A percentile compares a stretch with the other conserved stretches of the same genome.
Conservation (phyloP, 2,329 filamentous ascomycete genomes). For the Microdochium paspali region DNA sequence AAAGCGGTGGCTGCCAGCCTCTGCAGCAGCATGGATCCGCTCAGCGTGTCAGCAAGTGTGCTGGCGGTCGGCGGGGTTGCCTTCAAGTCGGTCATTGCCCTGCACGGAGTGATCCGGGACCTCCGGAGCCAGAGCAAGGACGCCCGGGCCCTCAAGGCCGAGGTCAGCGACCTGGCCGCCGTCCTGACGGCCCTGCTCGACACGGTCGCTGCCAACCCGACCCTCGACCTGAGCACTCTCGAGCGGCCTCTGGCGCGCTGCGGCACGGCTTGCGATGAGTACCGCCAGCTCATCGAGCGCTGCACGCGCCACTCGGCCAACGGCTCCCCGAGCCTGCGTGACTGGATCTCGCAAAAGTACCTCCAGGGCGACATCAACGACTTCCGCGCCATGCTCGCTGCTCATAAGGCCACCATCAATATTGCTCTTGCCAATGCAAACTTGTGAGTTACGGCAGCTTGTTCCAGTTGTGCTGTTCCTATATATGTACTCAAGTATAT, state of each 20-base stretch:
- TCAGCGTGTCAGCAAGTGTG: neutral
- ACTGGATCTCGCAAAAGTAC: neutral
- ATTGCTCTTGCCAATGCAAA: neutral
- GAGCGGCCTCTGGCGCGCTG: neutral
- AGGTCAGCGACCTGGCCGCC: neutral
- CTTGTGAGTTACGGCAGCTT: neutral
- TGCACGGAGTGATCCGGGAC: neutral
- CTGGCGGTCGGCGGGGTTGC: neutral
- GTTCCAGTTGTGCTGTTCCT: neutral
- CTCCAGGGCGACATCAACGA: neutral
- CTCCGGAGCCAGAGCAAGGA: neutral
- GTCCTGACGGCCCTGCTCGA: neutral
- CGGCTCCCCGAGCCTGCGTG: neutral
- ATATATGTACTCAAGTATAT: neutral
- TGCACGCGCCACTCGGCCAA: neutral
- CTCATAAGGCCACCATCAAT: neutral
- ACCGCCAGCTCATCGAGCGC: neutral
- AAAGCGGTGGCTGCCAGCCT: no score
- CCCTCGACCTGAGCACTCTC: neutral
- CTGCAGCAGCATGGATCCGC: neutral
- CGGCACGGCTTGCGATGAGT: neutral
- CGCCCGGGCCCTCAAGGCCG: neutral
- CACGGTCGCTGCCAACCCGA: neutral
- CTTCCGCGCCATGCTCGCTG: neutral
- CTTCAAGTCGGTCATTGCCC: neutral